Conservation (phyloP, 2,329 filamentous ascomycete genomes). For the Lecanicillium sp. region DNA sequence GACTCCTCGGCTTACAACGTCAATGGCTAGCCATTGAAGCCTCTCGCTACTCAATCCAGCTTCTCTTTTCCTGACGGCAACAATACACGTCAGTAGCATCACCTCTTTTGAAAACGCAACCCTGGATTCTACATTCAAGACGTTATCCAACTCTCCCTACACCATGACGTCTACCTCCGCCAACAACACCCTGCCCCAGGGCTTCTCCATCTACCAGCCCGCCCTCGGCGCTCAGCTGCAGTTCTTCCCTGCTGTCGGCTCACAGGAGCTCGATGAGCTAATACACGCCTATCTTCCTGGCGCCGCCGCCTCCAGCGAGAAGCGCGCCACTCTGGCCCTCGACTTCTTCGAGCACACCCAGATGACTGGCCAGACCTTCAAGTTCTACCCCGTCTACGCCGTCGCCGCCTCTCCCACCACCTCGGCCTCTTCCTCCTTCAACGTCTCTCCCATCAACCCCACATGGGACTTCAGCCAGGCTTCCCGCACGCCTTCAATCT, state of each 20-base stretch:
- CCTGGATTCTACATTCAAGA: conserved; percentile 1
- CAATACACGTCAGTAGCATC: too few species aligned
- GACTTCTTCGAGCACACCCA: conserved; percentile 50
- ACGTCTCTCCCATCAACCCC: conserved; percentile 41
- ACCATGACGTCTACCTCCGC: conserved; percentile 19
- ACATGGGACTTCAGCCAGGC: conserved; percentile 39
- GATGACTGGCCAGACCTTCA: conserved; percentile 49
- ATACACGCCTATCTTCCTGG: conserved; percentile 51
- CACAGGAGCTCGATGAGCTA: conserved; percentile 52
- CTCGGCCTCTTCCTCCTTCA: conserved; percentile 41
- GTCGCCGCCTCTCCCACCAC: conserved; percentile 35
- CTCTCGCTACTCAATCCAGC: too few species aligned
- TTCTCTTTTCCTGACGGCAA: too few species aligned
- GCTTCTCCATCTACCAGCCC: conserved; percentile 55
- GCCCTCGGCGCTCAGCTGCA: conserved; percentile 49
- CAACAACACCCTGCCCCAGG: conserved; percentile 27
- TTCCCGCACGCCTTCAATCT: conserved; percentile 19
- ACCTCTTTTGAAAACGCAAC: background rate
- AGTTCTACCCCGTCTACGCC: conserved; percentile 49
- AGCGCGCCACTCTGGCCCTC: conserved; percentile 49
- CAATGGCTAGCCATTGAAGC: too few species aligned
- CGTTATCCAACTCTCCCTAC: background rate
- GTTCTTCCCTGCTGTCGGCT: conserved; percentile 59
- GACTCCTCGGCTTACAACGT: too few species aligned
- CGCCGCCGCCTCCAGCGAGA: conserved; percentile 45